Evolutionary conservation across 345 rosid genomes (phyloP).

Genomic region (Clarkia xantiana): DNA sequence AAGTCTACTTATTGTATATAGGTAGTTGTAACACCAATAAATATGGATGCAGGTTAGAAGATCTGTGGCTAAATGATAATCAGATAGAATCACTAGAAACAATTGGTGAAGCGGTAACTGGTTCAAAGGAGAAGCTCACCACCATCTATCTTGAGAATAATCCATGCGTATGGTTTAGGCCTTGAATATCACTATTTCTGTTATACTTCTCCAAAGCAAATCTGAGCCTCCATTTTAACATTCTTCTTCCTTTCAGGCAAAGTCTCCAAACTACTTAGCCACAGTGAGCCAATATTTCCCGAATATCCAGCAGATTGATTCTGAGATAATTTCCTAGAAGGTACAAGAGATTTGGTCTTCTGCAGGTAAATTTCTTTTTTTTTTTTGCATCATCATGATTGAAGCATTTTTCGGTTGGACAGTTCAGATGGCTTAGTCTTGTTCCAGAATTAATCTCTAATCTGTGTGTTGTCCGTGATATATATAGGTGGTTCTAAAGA

Average conservation of each 20-base stretch:
- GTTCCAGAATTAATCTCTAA: no score
- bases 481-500: no score
- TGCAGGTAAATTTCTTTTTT: no score
- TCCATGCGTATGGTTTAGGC: constrained; percentile 61
- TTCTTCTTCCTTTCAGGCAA: constrained; percentile 35
- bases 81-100: constrained; percentile 65
- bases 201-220: no score
- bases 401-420: no score
- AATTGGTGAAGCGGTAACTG: constrained; percentile 49
- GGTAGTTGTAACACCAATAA: not conserved
- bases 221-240: no score
- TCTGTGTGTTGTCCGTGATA: no score
- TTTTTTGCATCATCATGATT: no score
- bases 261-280: constrained; percentile 37
- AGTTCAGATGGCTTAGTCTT: no score
- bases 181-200: not conserved
- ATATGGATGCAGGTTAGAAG: constrained; percentile 63
- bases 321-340: constrained; percentile 31
- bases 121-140: constrained; percentile 71
- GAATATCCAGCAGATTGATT: constrained; percentile 76
- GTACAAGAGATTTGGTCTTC: no score
- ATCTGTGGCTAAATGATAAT: constrained; percentile 91
- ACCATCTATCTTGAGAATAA: constrained; percentile 87
- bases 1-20: not conserved
- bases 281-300: constrained; percentile 49